Percentiles rank a stretch among this genome's conserved stretches.
phyloP scores from a whole-genome alignment of 2,329 filamentous ascomycete species.

The Pestalotiopsis sp. region DNA sequence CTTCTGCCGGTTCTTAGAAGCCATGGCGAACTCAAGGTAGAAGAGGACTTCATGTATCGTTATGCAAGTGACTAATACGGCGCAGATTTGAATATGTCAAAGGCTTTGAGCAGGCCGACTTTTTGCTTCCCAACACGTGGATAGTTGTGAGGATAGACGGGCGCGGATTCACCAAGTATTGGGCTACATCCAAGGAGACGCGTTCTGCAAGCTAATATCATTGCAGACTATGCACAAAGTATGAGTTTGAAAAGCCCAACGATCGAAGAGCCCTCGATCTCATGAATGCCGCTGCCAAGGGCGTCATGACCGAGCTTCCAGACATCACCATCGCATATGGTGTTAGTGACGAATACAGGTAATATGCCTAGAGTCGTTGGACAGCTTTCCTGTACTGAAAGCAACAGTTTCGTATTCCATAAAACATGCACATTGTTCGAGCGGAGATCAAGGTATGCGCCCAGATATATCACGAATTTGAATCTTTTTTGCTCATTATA shows the following conservation, averaged over 20 bases:
- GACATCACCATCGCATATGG: conserved; percentile 90
- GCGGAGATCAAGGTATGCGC: conserved; percentile 69
- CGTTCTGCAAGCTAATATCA: neutral
- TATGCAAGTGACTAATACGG: conserved; percentile 19
- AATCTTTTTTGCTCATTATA: neutral
- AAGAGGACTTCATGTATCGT: conserved; percentile 1
- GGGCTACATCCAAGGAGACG: neutral
- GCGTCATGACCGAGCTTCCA: conserved; percentile 78
- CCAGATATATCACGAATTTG: neutral
- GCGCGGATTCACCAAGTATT: conserved; percentile 88
- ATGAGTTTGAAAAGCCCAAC: conserved; percentile 89
- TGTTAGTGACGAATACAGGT: conserved; percentile 92
- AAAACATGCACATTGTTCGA: conserved; percentile 83
- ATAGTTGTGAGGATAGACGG: conserved; percentile 93
- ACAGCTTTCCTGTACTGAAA: neutral
- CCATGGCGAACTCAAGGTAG: conserved; percentile 59
- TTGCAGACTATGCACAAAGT: conserved; percentile 62
- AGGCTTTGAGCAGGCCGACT: conserved; percentile 80
- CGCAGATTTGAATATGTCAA: conserved; percentile 91
- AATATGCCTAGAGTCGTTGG: conserved; percentile 12
- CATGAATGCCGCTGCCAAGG: conserved; percentile 91
- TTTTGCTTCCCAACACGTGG: conserved; percentile 87
- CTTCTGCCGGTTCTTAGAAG: neutral
- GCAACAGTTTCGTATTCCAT: conserved; percentile 78
- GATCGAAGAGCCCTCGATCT: conserved; percentile 83